Conservation (phyloP, 2,329 filamentous ascomycete genomes). For the Diaporthe helianthi region DNA sequence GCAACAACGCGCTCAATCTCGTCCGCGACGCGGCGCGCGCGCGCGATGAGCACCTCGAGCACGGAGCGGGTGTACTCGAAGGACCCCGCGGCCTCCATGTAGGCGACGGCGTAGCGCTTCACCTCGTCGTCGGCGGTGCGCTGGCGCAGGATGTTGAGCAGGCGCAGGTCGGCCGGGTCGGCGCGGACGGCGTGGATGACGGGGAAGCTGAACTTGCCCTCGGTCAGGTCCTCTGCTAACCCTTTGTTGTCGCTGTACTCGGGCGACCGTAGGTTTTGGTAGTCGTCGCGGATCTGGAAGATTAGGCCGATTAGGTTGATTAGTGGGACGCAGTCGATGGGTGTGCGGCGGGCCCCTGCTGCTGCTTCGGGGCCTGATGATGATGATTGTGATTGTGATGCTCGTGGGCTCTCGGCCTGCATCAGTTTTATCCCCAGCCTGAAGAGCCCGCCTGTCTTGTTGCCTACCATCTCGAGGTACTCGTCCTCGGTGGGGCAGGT, state of each 20-base stretch:
- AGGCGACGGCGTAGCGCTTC: constrained; percentile 87
- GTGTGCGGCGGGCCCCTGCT: constrained; percentile 35
- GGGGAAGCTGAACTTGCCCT: constrained; percentile 96
- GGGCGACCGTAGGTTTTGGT: constrained; percentile 80
- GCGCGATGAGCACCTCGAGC: constrained; percentile 66
- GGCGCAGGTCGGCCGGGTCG: constrained; percentile 75
- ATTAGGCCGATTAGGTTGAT: constrained; percentile 85
- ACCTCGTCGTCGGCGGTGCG: constrained; percentile 86
- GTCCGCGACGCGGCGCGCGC: constrained; percentile 68
- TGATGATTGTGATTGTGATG: no score
- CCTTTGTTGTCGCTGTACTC: constrained; percentile 90
- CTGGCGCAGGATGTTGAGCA: constrained; percentile 92
- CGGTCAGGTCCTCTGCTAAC: constrained; percentile 92
- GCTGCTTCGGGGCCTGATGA: constrained; percentile 43
- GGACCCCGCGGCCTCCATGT: constrained; percentile 89
- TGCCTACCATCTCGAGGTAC: constrained; percentile 92
- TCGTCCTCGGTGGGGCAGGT: constrained; percentile 87
- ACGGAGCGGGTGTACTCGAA: constrained; percentile 85
- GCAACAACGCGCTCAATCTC: constrained; percentile 67
- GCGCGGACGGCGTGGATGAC: constrained; percentile 91
- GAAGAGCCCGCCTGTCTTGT: constrained; percentile 90
- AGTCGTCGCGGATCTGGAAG: constrained; percentile 94
- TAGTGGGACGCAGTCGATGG: constrained; percentile 78
- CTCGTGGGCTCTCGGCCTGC: constrained; percentile 70
- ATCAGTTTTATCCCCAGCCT: constrained; percentile 85